Evolutionary conservation across 129 eudicot genomes (phyloP), one percentile per base, ranked within the genome.

Genomic region (Flaveria trinervia): DNA sequence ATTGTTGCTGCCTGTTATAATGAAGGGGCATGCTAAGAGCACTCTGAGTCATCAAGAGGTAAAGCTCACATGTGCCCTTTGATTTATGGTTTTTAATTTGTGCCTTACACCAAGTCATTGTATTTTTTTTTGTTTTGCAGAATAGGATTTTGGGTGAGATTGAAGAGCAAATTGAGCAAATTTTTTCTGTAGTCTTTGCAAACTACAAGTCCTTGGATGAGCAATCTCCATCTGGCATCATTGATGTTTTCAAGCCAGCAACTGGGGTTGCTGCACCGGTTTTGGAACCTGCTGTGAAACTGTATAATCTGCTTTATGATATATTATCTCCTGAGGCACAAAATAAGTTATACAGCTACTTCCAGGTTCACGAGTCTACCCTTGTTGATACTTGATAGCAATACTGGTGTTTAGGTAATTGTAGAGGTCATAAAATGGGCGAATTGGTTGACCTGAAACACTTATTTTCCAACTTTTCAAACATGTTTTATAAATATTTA

Each of bases 41-140:
- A 81, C 88, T 9, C 75, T 91, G 66, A 91, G 97, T 83, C 97
- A 91, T 83, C 97, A 91, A 85, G 97, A 91, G 95, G 97, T 91
- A 86, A 76, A 28, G 51, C 12, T 33, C 49, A 68, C 12, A 28
- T 23, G 28, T 68, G 50, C 76, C 33, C 28, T 81, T 62, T 71
- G 67, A 60, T 33, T 66, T 79, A 22, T 3, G 20, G 50, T 51
- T 33, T 9, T 36, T 44, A 75, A 20, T 17, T 28, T 78, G 30
- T 45, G 28, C 43, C 30, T 30, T 67, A 43, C 70, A 62, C 65
- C 70, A 64, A 81, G 17, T 28, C 12, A 16, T 7, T 44, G 11
- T 69, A 20, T 5, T 70, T 30, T 11, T 78, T 61, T 51, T 4
- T 62, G 39, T 22, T 71, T 76, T 44, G 76, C 88, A 91, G 97